Evolutionary conservation across 1,139 yeast species (phyloP), one percentile per base, ranked within the genome.

Genomic region (Zygosaccharomyces sapae): DNA sequence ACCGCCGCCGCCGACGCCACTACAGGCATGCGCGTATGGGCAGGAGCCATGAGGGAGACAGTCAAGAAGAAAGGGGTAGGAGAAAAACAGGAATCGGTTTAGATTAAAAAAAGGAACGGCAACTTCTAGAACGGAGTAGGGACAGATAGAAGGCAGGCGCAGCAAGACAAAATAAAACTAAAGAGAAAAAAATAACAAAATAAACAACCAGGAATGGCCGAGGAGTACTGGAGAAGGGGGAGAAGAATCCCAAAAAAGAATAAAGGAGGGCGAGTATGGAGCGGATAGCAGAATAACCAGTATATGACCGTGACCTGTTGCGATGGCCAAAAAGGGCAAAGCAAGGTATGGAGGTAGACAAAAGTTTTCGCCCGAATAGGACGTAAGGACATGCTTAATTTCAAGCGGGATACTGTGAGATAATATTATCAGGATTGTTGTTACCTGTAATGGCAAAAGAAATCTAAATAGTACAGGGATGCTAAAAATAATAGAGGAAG

Each of bases 101-200:
- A 31, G 18, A 31, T 31, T 31, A 3, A 6, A 1, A 31, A 31
- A n/a, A 31, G 8, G 16, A 12, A 13, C 10, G 18, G 34, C 16
- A n/a, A 31, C 13, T 31, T 31, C 34, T 31, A 31, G 34, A 31
- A 31, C 34, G 10, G 19, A n/a, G 3, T 12, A 31, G 16, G 16
- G 19, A 31, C 13, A 31, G 8, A 31, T 31, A n/a, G 34, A 31
- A 31, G 9, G 34, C 34, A 31, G 34, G 34, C 34, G 34, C 34
- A 31, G 34, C 18, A 9, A 4, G 34, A 13, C 8, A 30, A 16
- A 30, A 30, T 12, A 6, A 30, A 10, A n/a, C 33, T 20, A 7
- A 5, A 30, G 33, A 30, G 33, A 27, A n/a, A 27, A 27, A n/a
- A n/a, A 10, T n/a, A 27, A 27, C 10, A 30, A 30, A 30, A 30